phyloP scores from a whole-genome alignment of 148 eudicot species.

The Rheum nobile region DNA sequence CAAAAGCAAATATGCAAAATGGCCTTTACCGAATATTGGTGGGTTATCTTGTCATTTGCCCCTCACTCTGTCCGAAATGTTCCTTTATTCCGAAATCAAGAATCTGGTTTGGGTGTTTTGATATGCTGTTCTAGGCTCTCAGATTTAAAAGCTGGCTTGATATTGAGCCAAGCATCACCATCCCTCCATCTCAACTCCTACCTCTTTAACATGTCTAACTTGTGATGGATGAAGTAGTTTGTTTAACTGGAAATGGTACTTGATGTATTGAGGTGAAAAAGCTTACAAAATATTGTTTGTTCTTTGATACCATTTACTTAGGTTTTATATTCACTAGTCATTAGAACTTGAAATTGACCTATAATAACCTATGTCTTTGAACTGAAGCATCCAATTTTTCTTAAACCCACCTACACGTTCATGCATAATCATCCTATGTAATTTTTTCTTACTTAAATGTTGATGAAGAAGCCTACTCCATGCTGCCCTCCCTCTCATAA shows the following conservation, averaged over 20 bases:
- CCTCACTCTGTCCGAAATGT: background rate
- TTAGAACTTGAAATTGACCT: background rate
- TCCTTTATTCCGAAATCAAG: background rate
- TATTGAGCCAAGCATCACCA: too few relatives aligned
- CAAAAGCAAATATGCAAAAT: slow-evolving; percentile 44
- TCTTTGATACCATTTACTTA: background rate
- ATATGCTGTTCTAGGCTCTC: background rate
- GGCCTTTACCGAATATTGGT: slow-evolving; percentile 78
- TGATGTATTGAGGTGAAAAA: too few relatives aligned
- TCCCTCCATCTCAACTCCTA: too few relatives aligned
- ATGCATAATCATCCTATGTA: background rate
- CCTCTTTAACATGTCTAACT: too few relatives aligned
- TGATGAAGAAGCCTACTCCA: background rate
- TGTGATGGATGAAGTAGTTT: too few relatives aligned
- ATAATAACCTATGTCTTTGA: background rate
- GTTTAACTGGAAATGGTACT: too few relatives aligned
- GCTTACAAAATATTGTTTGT: background rate
- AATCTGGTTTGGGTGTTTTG: background rate
- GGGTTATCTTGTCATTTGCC: slow-evolving; percentile 6
- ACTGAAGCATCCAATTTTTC: background rate
- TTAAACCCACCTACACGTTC: background rate
- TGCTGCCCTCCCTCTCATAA: background rate
- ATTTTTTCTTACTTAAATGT: background rate
- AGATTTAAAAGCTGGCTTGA: too few relatives aligned
- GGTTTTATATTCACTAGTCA: background rate